These are phyloP conservation scores for Thielaviopsis punctulata DNA, from an alignment of 2,329 filamentous ascomycete genomes.

Conservation along the genomic window DNA sequence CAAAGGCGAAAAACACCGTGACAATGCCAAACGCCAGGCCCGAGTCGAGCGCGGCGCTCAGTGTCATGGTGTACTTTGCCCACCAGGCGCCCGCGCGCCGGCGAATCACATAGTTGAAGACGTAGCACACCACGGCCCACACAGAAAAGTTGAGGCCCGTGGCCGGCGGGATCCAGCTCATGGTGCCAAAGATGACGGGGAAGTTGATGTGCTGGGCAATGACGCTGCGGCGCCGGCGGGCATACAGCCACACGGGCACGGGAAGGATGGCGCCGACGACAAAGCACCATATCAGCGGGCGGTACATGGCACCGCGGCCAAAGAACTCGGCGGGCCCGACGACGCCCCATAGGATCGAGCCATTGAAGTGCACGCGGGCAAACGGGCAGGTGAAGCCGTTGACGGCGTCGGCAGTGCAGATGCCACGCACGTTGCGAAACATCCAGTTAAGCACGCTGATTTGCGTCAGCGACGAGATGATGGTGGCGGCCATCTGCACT, in stretches of 20 bases:
- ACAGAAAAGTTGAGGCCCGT: conserved; percentile 77
- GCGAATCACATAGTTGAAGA: conserved; percentile 66
- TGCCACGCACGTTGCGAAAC: conserved; percentile 56
- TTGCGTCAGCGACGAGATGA: conserved; percentile 64
- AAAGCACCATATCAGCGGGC: conserved; percentile 66
- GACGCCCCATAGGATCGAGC: conserved; percentile 77
- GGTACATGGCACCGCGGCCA: conserved; percentile 56
- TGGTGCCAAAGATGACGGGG: conserved; percentile 65
- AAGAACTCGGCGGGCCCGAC: conserved; percentile 74
- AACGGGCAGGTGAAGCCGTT: conserved; percentile 81
- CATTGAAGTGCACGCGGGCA: conserved; percentile 78
- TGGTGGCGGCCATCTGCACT: conserved; percentile 60
- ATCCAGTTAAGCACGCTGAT: conserved; percentile 83
- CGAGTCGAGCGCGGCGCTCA: conserved; percentile 68
- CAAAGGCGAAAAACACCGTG: conserved; percentile 68
- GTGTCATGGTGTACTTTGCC: conserved; percentile 81
- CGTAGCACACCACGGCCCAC: conserved; percentile 69
- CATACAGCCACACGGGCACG: conserved; percentile 56
- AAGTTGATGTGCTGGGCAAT: conserved; percentile 63
- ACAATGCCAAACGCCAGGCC: conserved; percentile 70
- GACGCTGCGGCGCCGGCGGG: conserved; percentile 38
- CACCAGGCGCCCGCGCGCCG: conserved; percentile 59
- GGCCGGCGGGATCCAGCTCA: conserved; percentile 76
- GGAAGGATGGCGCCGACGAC: conserved; percentile 59
- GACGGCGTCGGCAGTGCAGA: conserved; percentile 65